Evolutionary conservation across 441 rosid species (phyloP), one percentile per base, ranked within the genome.

Genomic region (Viola pubescens): DNA sequence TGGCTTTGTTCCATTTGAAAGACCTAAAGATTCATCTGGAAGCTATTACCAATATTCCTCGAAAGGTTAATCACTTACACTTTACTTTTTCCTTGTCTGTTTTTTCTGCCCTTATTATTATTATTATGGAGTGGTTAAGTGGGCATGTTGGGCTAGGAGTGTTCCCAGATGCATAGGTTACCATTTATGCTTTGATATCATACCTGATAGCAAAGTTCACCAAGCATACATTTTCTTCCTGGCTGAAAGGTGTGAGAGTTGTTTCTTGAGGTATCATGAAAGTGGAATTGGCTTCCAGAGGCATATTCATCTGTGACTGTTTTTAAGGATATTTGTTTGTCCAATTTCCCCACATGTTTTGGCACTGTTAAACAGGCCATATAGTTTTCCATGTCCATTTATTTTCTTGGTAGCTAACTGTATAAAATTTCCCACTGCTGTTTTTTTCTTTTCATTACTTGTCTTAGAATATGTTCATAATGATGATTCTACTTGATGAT

Each of bases 21-120:
- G 91, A 87, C 70, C 71, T 94, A 53, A 71, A 63, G 65, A 86
- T 63, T 66, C 99, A 94, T 79, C 70, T 88, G 81, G 96, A 81
- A 64, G 89, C 91, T 41, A 79, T 90, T 60, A 81, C 71, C 58
- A 84, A 80, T 80, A 72, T 83, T 75, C 85, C 97, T 7, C 96
- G 97, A 75, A 90, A 88, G 96, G 99, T 94, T 37, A 48, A 57
- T 40, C 41, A 34, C 56, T 47, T 52, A 9, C 7, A 19, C 41
- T 48, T 54, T 60, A 53, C 42, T 7, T 52, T 61, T 61, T 40
- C 54, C 56, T 11, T 45, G 14, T 9, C 34, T 26, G 34, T 26
- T 26, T 26, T n/a, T 26, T 26, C 34, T 26, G 34, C 2, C 34
- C 34, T 26, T 26, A 2, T 26, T 26, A 26, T 26, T 26, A 26